These are phyloP conservation scores for Turnera subulata DNA, from an alignment of 345 rosid species.

Conservation along the genomic window DNA sequence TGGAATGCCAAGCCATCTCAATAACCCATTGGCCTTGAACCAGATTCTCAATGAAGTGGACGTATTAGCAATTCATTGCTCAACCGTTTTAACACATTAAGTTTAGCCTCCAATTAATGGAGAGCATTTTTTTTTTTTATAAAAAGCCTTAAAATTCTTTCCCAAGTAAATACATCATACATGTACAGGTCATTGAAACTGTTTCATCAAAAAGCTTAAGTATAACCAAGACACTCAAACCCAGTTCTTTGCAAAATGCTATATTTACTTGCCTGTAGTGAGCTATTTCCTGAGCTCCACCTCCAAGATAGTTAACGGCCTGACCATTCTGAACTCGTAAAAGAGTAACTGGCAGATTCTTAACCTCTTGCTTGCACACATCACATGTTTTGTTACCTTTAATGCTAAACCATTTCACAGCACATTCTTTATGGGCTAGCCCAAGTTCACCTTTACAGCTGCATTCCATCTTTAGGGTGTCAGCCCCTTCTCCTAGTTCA, in stretches of 20 bases:
- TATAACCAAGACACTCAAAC: no score
- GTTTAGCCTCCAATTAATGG: neutral
- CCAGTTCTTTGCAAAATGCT: neutral
- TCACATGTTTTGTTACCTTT: slow-evolving; percentile 96
- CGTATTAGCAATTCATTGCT: neutral
- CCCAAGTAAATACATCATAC: neutral
- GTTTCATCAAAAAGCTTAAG: neutral
- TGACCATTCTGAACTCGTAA: slow-evolving; percentile 62
- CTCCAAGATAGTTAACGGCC: slow-evolving; percentile 25
- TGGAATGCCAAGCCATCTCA: neutral
- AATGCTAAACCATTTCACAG: slow-evolving; percentile 94
- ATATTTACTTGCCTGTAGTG: slow-evolving; percentile 57
- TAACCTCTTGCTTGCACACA: slow-evolving; percentile 92
- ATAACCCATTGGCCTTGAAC: no score
- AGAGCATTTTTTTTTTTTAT: neutral
- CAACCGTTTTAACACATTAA: no score
- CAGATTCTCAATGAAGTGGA: neutral
- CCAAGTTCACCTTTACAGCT: slow-evolving; percentile 94
- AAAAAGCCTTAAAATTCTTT: no score
- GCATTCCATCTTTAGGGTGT: slow-evolving; percentile 94
- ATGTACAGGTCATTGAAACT: slow-evolving; percentile 4
- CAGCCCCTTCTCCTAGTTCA: slow-evolving; percentile 82
- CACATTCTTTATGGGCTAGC: slow-evolving; percentile 86
- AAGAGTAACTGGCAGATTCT: slow-evolving; percentile 90
- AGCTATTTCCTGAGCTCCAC: slow-evolving; percentile 32